phyloP scores from a whole-genome alignment of 371 early-diverging fungal genomes.

The Mycotypha africana region DNA sequence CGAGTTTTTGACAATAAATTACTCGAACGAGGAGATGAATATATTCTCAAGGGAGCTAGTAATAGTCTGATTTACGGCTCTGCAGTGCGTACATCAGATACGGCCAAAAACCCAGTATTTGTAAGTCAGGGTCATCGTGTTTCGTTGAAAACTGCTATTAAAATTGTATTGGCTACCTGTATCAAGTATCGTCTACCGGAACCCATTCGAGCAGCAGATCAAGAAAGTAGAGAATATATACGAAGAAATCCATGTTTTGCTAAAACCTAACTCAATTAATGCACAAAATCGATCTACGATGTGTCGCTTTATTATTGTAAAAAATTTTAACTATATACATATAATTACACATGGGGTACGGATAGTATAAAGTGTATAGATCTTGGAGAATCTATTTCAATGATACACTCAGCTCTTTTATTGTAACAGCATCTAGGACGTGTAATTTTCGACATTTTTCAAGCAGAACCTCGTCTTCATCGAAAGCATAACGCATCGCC shows the following conservation, averaged over 20 bases:
- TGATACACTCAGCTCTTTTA: constrained; percentile 30
- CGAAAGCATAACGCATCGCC: constrained; percentile 54
- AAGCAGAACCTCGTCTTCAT: constrained; percentile 36
- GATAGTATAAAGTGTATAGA: too few species aligned
- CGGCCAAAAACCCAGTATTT: constrained; percentile 76
- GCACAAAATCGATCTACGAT: too few species aligned
- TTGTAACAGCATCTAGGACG: constrained; percentile 25
- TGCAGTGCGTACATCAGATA: constrained; percentile 40
- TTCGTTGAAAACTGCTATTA: constrained; percentile 61
- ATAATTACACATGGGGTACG: too few species aligned
- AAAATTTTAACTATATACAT: too few species aligned
- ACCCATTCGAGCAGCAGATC: constrained; percentile 85
- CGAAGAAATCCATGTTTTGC: too few species aligned
- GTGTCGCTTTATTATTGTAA: too few species aligned
- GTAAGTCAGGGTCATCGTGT: constrained; percentile 82
- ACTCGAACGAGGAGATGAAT: constrained; percentile 27
- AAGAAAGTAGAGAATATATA: constrained; percentile 16
- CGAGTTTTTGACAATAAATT: constrained; percentile 20
- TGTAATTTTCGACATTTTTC: constrained; percentile 29
- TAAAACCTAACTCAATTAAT: too few species aligned
- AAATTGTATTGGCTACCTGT: constrained; percentile 57
- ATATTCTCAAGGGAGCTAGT: constrained; percentile 29
- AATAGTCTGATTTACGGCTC: constrained; percentile 59
- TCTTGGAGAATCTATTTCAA: constrained; percentile 15
- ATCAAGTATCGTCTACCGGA: constrained; percentile 74